phyloP scores from a whole-genome alignment of 805 yeast genomes.

The Starmera quercuum region DNA sequence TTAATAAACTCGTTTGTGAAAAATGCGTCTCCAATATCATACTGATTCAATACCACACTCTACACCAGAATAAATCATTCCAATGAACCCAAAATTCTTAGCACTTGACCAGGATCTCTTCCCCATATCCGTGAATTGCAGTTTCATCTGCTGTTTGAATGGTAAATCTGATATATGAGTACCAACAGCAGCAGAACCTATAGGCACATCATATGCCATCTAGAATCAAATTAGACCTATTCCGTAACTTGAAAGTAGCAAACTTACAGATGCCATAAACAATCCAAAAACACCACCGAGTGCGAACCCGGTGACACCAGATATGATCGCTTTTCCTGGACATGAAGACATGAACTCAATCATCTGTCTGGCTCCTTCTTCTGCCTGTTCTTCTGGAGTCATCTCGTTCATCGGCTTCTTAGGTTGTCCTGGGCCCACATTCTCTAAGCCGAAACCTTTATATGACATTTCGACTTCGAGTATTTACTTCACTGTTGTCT shows the following conservation, averaged over 20 bases:
- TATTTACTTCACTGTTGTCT: too few relatives aligned
- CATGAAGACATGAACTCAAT: constrained; percentile 83
- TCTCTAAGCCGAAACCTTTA: constrained; percentile 34
- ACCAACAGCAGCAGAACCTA: constrained; percentile 38
- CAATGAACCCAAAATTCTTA: constrained; percentile 89
- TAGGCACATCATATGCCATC: constrained; percentile 82
- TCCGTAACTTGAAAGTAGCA: too few relatives aligned
- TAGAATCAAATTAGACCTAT: too few relatives aligned
- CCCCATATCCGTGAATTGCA: constrained; percentile 91
- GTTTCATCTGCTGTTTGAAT: constrained; percentile 83
- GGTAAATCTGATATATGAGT: constrained; percentile 75
- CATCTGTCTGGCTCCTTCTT: constrained; percentile 79
- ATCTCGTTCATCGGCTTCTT: constrained; percentile 54
- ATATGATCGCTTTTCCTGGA: constrained; percentile 87
- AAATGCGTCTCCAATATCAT: too few relatives aligned
- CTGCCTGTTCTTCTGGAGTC: constrained; percentile 91
- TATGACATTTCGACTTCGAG: constrained; percentile 32
- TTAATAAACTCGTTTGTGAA: background rate
- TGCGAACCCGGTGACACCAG: constrained; percentile 91
- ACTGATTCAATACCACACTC: constrained; percentile 86
- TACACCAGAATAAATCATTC: constrained; percentile 85
- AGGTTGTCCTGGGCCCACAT: constrained; percentile 29
- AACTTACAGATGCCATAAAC: constrained; percentile 81
- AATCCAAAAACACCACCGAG: constrained; percentile 94
- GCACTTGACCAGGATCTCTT: constrained; percentile 82